These are phyloP conservation scores for Fraxinus excelsior DNA, from an alignment of 257 asterid species.

Conservation along the genomic window DNA sequence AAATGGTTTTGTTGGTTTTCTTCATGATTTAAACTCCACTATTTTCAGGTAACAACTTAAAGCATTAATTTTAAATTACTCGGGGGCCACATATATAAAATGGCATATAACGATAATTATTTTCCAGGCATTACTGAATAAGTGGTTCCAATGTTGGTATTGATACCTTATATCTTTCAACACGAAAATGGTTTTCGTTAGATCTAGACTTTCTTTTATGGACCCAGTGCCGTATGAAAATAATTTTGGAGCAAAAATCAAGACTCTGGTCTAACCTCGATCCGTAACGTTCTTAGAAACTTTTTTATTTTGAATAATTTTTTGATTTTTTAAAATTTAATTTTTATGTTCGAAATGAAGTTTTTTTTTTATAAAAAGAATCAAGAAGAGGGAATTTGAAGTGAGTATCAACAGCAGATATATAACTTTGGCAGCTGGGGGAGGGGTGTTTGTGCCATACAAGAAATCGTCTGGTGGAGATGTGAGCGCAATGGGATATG, in stretches of 20 bases:
- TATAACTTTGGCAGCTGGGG: too few relatives aligned
- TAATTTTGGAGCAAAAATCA: not conserved
- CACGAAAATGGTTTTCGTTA: too few relatives aligned
- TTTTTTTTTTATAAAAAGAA: not conserved
- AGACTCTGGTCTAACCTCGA: not conserved
- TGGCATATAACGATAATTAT: not conserved
- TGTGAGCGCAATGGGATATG: too few relatives aligned
- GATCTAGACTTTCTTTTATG: too few relatives aligned
- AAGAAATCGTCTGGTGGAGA: too few relatives aligned
- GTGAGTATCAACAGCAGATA: too few relatives aligned
- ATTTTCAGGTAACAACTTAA: constrained; percentile 23
- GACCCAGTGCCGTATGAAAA: not conserved
- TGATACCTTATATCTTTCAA: too few relatives aligned
- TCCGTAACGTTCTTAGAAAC: not conserved
- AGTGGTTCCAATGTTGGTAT: too few relatives aligned
- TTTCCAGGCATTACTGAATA: not conserved
- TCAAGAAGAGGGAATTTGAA: too few relatives aligned
- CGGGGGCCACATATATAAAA: not conserved
- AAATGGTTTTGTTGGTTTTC: constrained; percentile 18
- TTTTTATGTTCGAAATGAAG: too few relatives aligned
- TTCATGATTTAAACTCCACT: constrained; percentile 20
- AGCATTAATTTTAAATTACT: not conserved
- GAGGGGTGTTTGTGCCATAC: too few relatives aligned
- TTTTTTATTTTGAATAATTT: not conserved
- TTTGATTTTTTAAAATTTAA: not conserved